A percentile compares a stretch with the other conserved stretches of the same genome.
Conservation (phyloP, 1,284 basidiomycete species). For the Mycosarcoma maydis region DNA sequence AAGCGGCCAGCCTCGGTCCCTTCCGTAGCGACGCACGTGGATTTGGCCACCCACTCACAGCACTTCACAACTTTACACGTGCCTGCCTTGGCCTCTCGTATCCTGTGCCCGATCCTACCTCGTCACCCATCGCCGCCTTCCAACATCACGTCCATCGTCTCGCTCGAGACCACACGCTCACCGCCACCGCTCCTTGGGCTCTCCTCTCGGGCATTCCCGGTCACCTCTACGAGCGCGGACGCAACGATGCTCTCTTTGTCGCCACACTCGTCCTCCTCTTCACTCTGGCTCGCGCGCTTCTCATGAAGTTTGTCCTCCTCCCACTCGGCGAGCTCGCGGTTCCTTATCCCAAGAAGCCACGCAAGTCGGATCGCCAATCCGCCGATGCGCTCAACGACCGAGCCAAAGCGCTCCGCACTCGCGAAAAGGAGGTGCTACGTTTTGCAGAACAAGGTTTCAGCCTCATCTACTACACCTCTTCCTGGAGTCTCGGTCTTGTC, state of each 20-base stretch:
- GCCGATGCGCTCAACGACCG: conserved; percentile 21
- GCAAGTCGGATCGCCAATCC: conserved; percentile 15
- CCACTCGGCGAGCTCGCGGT: conserved; percentile 50
- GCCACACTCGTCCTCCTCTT: conserved; percentile 57
- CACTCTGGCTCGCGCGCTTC: conserved; percentile 48
- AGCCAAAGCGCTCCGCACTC: conserved; percentile 53
- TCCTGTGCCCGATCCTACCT: conserved; percentile 29
- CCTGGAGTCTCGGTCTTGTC: conserved; percentile 82
- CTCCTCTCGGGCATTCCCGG: conserved; percentile 40
- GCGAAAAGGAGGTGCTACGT: conserved; percentile 77
- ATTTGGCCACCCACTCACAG: conserved; percentile 58
- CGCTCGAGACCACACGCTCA: conserved; percentile 3
- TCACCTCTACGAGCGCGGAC: conserved; percentile 44
- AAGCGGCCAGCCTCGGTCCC: conserved; percentile 38
- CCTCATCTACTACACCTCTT: conserved; percentile 79
- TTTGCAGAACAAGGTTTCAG: conserved; percentile 97
- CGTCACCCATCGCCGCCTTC: conserved; percentile 34
- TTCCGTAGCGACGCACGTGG: conserved; percentile 58
- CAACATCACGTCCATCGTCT: conserved; percentile 21
- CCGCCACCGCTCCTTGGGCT: conserved; percentile 32
- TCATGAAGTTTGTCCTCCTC: conserved; percentile 53
- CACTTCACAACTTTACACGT: conserved; percentile 56
- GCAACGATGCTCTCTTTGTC: conserved; percentile 55
- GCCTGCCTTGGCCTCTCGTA: conserved; percentile 55
- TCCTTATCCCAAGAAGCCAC: conserved; percentile 18